Conservation (phyloP, 345 rosid species). For the Eucalyptus shirleyi region DNA sequence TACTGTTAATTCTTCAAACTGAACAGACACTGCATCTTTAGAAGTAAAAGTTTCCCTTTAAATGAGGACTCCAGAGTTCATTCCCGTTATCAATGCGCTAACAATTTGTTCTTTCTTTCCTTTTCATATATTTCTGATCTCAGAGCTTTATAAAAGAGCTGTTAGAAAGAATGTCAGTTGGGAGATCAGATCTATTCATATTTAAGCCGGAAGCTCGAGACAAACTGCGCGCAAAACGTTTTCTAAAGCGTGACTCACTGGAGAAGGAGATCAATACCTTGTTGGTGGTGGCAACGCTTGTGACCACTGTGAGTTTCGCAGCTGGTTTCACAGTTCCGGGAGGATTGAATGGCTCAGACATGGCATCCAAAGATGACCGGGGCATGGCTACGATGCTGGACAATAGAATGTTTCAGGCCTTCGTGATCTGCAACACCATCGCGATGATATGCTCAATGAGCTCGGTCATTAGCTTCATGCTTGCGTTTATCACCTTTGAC, state of each 20-base stretch:
- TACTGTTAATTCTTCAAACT: neutral
- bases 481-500: no score
- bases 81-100: neutral
- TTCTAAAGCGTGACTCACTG: no score
- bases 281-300: neutral
- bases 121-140: neutral
- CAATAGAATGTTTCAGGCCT: neutral
- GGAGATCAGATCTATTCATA: neutral
- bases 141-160: rapidly evolving
- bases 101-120: neutral
- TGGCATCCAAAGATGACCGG: neutral
- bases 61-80: neutral
- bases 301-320: neutral
- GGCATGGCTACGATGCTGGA: neutral
- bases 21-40: neutral
- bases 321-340: neutral
- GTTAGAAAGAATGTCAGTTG: rapidly evolving
- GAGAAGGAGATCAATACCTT: rapidly evolving
- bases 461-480: neutral
- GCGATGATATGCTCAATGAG: neutral
- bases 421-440: neutral
- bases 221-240: no score
- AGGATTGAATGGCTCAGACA: neutral
- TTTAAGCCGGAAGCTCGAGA: neutral
- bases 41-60: neutral